Evolutionary conservation across 2,329 filamentous ascomycete species (phyloP).

Genomic region (Trichoderma gracile): DNA sequence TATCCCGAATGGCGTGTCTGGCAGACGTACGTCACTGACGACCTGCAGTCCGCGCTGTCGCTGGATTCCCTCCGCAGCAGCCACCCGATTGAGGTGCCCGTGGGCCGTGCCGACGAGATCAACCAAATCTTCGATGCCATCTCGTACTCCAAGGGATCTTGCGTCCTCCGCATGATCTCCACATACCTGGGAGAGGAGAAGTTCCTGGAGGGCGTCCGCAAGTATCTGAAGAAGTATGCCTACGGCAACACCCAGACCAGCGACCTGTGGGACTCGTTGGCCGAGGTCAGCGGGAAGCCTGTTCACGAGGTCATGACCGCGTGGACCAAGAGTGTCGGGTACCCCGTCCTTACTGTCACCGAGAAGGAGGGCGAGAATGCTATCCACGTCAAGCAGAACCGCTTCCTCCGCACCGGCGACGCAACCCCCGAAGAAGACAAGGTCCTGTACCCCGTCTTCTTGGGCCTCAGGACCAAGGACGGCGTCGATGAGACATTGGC

Average conservation of each 20-base stretch:
- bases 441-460: slow-evolving; percentile 84
- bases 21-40: slow-evolving; percentile 93
- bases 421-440: slow-evolving; percentile 91
- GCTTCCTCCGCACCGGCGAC: slow-evolving; percentile 88
- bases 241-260: slow-evolving; percentile 91
- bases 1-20: slow-evolving; percentile 99
- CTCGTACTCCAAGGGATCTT: slow-evolving; percentile 95
- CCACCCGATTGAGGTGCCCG: slow-evolving; percentile 93
- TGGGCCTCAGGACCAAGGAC: slow-evolving; percentile 81
- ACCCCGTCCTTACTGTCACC: slow-evolving; percentile 84
- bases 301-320: slow-evolving; percentile 89
- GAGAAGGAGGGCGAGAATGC: slow-evolving; percentile 63
- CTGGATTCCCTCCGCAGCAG: slow-evolving; percentile 91
- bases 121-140: slow-evolving; percentile 99
- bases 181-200: slow-evolving; percentile 89
- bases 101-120: slow-evolving; percentile 92
- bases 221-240: slow-evolving; percentile 94
- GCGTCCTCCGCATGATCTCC: slow-evolving; percentile 94
- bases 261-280: slow-evolving; percentile 86
- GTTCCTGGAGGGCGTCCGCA: slow-evolving; percentile 88
- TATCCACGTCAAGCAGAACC: slow-evolving; percentile 90
- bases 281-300: slow-evolving; percentile 86
- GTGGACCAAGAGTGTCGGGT: slow-evolving; percentile 97
- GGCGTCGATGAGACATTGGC: slow-evolving; percentile 66
- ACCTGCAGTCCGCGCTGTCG: slow-evolving; percentile 80